phyloP scores from a whole-genome alignment of 1,284 basidiomycete species.

The Wolfiporia cocos region DNA sequence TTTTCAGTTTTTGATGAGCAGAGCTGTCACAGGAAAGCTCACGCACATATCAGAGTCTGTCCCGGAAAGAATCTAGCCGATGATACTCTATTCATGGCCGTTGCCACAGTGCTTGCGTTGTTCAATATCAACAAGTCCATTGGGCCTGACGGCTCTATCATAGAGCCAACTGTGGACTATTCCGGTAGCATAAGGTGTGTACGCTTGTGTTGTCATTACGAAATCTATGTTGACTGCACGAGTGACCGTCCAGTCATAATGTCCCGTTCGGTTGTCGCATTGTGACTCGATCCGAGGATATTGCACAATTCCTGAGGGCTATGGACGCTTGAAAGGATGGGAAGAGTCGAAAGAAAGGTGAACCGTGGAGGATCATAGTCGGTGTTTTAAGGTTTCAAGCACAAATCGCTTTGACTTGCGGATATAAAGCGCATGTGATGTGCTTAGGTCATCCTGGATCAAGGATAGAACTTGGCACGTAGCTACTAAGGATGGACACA shows the following conservation, averaged over 20 bases:
- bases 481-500: too few relatives aligned
- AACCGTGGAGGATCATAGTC: too few relatives aligned
- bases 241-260: background rate
- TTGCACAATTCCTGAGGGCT: background rate
- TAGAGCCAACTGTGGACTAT: constrained; percentile 1
- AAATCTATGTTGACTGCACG: background rate
- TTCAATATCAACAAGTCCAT: constrained; percentile 10
- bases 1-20: background rate
- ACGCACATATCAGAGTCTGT: constrained; percentile 2
- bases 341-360: too few relatives aligned
- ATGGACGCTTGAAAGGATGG: too few relatives aligned
- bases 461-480: too few relatives aligned
- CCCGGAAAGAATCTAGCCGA: constrained; percentile 9
- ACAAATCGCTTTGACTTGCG: too few relatives aligned
- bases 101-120: constrained; percentile 9
- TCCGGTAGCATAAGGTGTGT: too few relatives aligned
- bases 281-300: background rate
- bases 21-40: too few relatives aligned
- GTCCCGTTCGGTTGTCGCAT: background rate
- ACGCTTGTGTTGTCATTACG: background rate
- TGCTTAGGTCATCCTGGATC: too few relatives aligned
- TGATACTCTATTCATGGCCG: constrained; percentile 9
- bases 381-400: too few relatives aligned
- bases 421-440: too few relatives aligned
- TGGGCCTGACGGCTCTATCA: constrained; percentile 5